Percentiles rank a stretch among this genome's conserved stretches.
These are phyloP conservation scores for Gelatoporia subvermispora DNA, from an alignment of 768 basidiomycete species.

Conservation along the genomic window DNA sequence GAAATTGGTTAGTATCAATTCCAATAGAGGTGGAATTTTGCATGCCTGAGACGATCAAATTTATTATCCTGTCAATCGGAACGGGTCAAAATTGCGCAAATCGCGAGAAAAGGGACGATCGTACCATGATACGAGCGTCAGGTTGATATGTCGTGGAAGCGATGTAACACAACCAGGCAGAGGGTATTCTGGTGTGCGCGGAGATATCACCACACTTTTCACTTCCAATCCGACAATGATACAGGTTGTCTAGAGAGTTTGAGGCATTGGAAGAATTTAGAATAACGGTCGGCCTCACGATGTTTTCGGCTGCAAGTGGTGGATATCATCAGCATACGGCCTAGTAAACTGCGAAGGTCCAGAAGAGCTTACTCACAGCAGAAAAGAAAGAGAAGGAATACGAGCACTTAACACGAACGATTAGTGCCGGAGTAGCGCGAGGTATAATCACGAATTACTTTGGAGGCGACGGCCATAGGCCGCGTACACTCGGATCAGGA, in stretches of 20 bases:
- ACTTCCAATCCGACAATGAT: neutral
- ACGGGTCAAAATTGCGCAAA: neutral
- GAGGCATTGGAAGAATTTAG: too few species aligned
- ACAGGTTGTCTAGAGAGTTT: neutral
- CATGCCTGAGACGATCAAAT: neutral
- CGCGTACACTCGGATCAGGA: neutral
- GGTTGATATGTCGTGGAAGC: neutral
- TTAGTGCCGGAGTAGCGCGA: neutral
- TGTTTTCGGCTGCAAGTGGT: neutral
- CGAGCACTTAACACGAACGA: neutral
- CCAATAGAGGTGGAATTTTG: neutral
- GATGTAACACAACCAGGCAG: neutral
- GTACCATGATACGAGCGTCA: neutral
- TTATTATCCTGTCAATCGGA: neutral
- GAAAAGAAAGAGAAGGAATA: neutral
- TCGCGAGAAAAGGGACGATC: too few species aligned
- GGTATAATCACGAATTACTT: neutral
- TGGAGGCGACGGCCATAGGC: neutral
- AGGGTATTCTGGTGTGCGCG: neutral
- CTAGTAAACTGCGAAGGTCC: neutral
- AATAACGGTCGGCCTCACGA: neutral
- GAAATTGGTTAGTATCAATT: neutral
- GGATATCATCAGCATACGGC: neutral
- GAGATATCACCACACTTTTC: neutral
- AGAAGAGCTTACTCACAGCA: neutral